These are phyloP conservation scores for Silene coronaria DNA, from an alignment of 179 eudicot species.

Conservation along the genomic window DNA sequence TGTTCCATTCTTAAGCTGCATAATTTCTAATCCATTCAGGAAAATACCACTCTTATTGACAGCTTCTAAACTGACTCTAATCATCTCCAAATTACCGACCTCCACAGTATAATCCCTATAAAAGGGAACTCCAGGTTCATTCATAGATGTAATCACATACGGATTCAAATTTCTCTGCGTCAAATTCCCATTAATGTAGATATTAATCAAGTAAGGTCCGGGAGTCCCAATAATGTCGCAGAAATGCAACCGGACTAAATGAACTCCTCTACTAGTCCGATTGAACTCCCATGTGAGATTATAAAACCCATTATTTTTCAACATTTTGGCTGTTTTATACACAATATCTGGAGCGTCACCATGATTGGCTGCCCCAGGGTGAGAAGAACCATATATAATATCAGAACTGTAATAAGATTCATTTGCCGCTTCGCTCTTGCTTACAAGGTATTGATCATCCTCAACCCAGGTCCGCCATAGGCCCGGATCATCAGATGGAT, in stretches of 20 bases:
- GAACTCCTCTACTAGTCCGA: slow-evolving; percentile 17
- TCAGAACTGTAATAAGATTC: neutral
- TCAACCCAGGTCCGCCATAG: slow-evolving; percentile 43
- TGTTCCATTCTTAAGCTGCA: slow-evolving; percentile 33
- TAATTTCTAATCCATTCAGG: slow-evolving; percentile 60
- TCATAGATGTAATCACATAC: neutral
- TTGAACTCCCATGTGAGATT: slow-evolving; percentile 46
- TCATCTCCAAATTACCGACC: slow-evolving; percentile 27
- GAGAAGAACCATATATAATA: neutral
- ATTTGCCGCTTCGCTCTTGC: slow-evolving; percentile 21
- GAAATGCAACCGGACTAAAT: slow-evolving; percentile 45
- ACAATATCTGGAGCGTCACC: slow-evolving; percentile 40
- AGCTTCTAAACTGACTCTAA: slow-evolving; percentile 39
- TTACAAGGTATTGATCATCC: slow-evolving; percentile 42
- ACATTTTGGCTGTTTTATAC: slow-evolving; percentile 37
- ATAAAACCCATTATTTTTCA: slow-evolving; percentile 6
- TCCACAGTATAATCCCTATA: slow-evolving; percentile 41
- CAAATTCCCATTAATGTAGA: slow-evolving; percentile 29
- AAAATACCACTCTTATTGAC: slow-evolving; percentile 17
- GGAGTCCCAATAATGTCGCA: slow-evolving; percentile 26
- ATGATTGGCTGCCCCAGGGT: neutral
- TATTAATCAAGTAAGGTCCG: slow-evolving; percentile 9
- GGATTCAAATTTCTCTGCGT: slow-evolving; percentile 9
- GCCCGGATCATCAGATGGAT: slow-evolving; percentile 3
- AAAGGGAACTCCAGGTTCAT: slow-evolving; percentile 32